Conservation (phyloP, 805 yeast species). For the Yamadazyma laniorum region DNA sequence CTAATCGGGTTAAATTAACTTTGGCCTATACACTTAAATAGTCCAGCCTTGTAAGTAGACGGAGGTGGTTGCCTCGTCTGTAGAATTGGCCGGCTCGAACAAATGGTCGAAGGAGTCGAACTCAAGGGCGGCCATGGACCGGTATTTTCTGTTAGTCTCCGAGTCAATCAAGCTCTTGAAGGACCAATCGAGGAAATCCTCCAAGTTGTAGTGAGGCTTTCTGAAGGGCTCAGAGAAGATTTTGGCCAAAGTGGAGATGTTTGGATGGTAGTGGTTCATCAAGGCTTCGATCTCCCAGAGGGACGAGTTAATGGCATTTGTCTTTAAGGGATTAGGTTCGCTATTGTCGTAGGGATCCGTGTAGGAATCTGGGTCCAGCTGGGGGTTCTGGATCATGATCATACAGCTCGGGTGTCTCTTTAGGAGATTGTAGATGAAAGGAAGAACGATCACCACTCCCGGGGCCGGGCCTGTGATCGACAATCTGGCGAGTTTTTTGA, state of each 20-base stretch:
- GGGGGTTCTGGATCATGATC: constrained; percentile 70
- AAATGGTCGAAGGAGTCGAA: constrained; percentile 52
- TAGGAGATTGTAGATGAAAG: constrained; percentile 86
- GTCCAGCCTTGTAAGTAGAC: constrained; percentile 31
- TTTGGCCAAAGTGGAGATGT: constrained; percentile 86
- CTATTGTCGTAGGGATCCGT: constrained; percentile 64
- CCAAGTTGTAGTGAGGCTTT: constrained; percentile 83
- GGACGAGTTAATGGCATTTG: constrained; percentile 80
- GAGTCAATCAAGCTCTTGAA: constrained; percentile 64
- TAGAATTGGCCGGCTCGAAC: constrained; percentile 17
- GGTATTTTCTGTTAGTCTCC: constrained; percentile 62
- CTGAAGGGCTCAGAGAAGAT: constrained; percentile 87
- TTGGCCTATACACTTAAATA: constrained; percentile 11
- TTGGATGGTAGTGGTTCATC: constrained; percentile 88
- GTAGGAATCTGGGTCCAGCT: constrained; percentile 23
- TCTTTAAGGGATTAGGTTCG: constrained; percentile 72
- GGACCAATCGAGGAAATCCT: constrained; percentile 92
- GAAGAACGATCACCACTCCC: constrained; percentile 81
- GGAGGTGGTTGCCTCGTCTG: not conserved
- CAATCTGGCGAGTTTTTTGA: constrained; percentile 75
- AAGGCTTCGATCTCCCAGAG: constrained; percentile 88
- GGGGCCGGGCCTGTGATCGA: constrained; percentile 80
- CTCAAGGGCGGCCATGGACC: constrained; percentile 76
- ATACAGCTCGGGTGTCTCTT: constrained; percentile 94
- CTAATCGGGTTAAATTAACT: constrained; percentile 21